phyloP scores from a whole-genome alignment of 306 rosid genomes.

The Carpinus fangiana region DNA sequence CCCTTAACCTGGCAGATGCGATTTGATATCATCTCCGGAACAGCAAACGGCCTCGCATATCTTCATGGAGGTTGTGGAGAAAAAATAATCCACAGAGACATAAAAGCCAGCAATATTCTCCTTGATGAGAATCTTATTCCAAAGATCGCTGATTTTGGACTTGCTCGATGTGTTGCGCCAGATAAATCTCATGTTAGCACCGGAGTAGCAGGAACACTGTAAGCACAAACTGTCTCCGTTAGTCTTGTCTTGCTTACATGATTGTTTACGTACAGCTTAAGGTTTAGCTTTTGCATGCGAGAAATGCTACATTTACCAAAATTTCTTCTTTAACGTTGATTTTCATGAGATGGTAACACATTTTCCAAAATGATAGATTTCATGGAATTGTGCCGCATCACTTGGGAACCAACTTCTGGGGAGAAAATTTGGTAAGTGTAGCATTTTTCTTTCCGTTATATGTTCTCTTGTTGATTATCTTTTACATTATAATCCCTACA shows the following conservation, averaged over 20 bases:
- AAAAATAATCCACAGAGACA: conserved; percentile 72
- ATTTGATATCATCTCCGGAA: conserved; percentile 55
- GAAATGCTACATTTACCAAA: no score
- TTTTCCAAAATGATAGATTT: no score
- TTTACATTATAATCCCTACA: background rate
- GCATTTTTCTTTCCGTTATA: no score
- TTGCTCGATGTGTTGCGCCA: conserved; percentile 39
- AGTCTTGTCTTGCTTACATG: background rate
- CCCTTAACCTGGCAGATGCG: conserved; percentile 56
- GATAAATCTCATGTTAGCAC: conserved; percentile 56
- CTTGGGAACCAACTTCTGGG: no score
- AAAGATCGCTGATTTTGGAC: conserved; percentile 73
- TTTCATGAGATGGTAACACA: no score
- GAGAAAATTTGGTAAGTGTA: no score
- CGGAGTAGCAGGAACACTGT: conserved; percentile 57
- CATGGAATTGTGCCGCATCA: no score
- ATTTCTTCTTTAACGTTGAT: no score
- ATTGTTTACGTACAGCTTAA: no score
- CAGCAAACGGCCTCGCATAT: conserved; percentile 68
- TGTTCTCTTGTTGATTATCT: background rate
- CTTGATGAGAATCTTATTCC: conserved; percentile 58
- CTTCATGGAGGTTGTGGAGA: conserved; percentile 64
- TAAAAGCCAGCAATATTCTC: conserved; percentile 61
- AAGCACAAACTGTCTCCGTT: conserved; percentile 29
- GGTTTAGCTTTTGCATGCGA: background rate